These are phyloP conservation scores for Fusarium sp. DNA, from an alignment of 2,329 filamentous ascomycete genomes.

Conservation along the genomic window DNA sequence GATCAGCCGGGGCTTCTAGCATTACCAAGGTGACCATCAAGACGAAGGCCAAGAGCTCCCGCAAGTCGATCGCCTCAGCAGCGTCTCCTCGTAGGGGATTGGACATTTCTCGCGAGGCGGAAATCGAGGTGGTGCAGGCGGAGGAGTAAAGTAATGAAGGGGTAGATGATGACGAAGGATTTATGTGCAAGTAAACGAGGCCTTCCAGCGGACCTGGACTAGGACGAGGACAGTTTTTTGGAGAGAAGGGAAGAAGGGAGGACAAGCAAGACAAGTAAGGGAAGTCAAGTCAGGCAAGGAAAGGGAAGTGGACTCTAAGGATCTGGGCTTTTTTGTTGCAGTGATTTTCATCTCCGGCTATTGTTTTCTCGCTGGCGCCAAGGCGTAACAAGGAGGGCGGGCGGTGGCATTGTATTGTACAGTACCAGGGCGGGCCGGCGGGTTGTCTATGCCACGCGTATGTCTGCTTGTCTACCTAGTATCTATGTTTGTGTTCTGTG, in stretches of 20 bases:
- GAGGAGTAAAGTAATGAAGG: constrained; percentile 17
- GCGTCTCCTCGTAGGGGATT: constrained; percentile 36
- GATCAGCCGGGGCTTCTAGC: constrained; percentile 33
- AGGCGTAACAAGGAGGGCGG: constrained; percentile 26
- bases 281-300: neutral
- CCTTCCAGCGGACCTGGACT: constrained; percentile 24
- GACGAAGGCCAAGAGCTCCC: constrained; percentile 17
- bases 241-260: neutral
- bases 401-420: constrained; percentile 33
- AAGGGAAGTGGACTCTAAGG: neutral
- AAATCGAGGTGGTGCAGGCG: constrained; percentile 38
- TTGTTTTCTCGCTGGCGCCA: constrained; percentile 22
- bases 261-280: neutral
- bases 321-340: neutral
- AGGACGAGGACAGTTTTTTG: constrained; percentile 3
- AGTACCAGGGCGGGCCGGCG: constrained; percentile 22
- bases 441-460: constrained; percentile 15
- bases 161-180: constrained; percentile 16
- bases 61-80: neutral
- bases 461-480: constrained; percentile 24
- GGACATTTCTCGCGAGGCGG: constrained; percentile 31
- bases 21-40: constrained; percentile 34
- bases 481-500: constrained; percentile 13
- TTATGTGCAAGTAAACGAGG: constrained; percentile 29
- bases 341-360: neutral